Evolutionary conservation across 2,329 filamentous ascomycete genomes (phyloP), one percentile per base, ranked within the genome.

Genomic region (Diatrype stigma): DNA sequence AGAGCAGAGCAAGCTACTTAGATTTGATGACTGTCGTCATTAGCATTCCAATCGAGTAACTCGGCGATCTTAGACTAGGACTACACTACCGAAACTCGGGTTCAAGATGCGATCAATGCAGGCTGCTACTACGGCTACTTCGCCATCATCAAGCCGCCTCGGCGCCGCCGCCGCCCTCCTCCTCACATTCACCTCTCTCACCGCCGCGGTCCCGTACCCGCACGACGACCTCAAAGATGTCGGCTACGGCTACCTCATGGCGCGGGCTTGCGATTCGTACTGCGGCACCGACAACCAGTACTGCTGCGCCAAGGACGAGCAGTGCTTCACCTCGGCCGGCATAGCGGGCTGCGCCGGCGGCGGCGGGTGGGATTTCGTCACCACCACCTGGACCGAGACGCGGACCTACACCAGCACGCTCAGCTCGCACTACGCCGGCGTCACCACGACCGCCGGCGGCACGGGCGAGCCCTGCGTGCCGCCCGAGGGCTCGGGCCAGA

Each of bases 331-430:
- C 6, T 64, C 70, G 5, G 66, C 69, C 56, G 72, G 74, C 57
- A 68, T 79, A 38, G 80, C 80, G 28, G 75, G 72, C 48, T 84
- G 81, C 35, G 69, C 65, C 22, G 67, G 64, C 28, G 45, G 51
- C 21, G 60, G 58, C 52, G 63, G 62, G 49, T 60, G 60, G 45
- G 68, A 58, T 55, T 68, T 67, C 49, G 77, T 72, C 66, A 81
- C 79, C 32, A 80, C 77, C 8, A 85, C 82, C 4, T 85, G 79
- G 78, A 85, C 81, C 23, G 72, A 79, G 69, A 84, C 81, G 42
- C 70, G 72, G 56, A 82, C 81, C 2, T 81, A 73, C 64, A 86
- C 83, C 51, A 83, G 76, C 65, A 84, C 81, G 26, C 69, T 75
- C 63, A 80, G 73, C 66, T 80, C 79, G 10, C 72, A 69, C 51